Conservation (phyloP, 176 grass and related monocot genomes). For the Avena sativa region DNA sequence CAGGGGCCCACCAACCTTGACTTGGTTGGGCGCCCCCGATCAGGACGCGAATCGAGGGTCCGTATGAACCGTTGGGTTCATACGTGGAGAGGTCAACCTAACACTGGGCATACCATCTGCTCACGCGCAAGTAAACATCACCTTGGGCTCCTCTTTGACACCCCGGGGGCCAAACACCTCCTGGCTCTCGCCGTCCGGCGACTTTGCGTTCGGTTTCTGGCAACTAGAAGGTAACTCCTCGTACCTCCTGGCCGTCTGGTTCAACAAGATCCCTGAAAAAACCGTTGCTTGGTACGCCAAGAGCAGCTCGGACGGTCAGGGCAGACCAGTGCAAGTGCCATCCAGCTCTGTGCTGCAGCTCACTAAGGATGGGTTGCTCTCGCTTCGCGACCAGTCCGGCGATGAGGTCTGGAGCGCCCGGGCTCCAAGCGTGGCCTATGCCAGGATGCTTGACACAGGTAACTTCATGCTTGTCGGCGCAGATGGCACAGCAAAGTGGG, state of each 20-base stretch:
- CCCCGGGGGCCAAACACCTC: constrained; percentile 21
- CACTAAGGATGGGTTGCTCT: background rate
- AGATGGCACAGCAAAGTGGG: background rate
- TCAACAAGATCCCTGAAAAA: constrained; percentile 16
- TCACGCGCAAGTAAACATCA: constrained; percentile 41
- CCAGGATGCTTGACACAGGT: constrained; percentile 13
- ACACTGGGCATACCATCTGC: background rate
- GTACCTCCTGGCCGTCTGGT: constrained; percentile 21
- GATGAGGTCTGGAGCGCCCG: background rate
- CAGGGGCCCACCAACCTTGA: no score
- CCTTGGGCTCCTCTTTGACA: constrained; percentile 13
- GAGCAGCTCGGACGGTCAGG: background rate
- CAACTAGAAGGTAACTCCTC: background rate
- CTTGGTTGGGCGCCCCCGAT: no score
- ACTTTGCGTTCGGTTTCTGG: constrained; percentile 21
- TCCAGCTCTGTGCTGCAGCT: background rate
- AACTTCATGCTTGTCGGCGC: background rate
- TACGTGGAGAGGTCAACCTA: no score
- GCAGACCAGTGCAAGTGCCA: background rate
- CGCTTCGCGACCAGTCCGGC: background rate
- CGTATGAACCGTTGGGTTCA: no score
- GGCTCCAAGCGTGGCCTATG: background rate
- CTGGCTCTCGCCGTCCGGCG: constrained; percentile 27
- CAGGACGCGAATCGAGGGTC: no score
- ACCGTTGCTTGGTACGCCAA: background rate